Percentiles rank a stretch among this genome's conserved stretches.
Conservation (phyloP, 257 asterid genomes). For the Solanum chmielewskii region DNA sequence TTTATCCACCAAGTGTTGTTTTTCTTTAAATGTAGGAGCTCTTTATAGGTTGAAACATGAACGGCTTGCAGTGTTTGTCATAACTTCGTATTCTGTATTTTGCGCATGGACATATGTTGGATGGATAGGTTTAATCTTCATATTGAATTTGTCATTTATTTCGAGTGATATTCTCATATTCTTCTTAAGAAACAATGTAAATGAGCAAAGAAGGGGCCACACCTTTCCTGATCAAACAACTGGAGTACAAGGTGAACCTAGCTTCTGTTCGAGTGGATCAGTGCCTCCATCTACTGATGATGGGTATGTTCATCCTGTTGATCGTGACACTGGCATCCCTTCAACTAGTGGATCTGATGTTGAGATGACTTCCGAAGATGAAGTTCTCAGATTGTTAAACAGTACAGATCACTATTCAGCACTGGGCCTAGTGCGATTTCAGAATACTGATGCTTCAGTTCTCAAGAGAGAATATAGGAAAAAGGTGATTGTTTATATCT, state of each 20-base stretch:
- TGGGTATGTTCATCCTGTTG: slow-evolving; percentile 26
- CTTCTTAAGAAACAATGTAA: slow-evolving; percentile 48
- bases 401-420: slow-evolving; percentile 81
- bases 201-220: slow-evolving; percentile 43
- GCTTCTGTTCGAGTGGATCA: slow-evolving; percentile 35
- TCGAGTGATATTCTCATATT: slow-evolving; percentile 73
- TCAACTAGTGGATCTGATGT: slow-evolving; percentile 76
- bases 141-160: slow-evolving; percentile 72
- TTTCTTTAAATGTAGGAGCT: slow-evolving; percentile 45
- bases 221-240: slow-evolving; percentile 51
- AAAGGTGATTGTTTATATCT: slow-evolving; percentile 43
- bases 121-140: slow-evolving; percentile 60
- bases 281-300: slow-evolving; percentile 29
- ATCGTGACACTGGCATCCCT: slow-evolving; percentile 58
- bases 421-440: slow-evolving; percentile 68
- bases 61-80: slow-evolving; percentile 60
- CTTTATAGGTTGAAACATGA: slow-evolving; percentile 43
- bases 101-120: slow-evolving; percentile 82
- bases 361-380: slow-evolving; percentile 76
- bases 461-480: slow-evolving; percentile 81
- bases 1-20: slow-evolving; percentile 1
- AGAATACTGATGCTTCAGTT: slow-evolving; percentile 49
- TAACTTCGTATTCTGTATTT: slow-evolving; percentile 57
- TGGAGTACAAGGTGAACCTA: slow-evolving; percentile 43
- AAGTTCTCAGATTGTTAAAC: slow-evolving; percentile 65